Evolutionary conservation across 257 asterid genomes (phyloP), one percentile per base, ranked within the genome.

Genomic region (Solanum ossicruentum): DNA sequence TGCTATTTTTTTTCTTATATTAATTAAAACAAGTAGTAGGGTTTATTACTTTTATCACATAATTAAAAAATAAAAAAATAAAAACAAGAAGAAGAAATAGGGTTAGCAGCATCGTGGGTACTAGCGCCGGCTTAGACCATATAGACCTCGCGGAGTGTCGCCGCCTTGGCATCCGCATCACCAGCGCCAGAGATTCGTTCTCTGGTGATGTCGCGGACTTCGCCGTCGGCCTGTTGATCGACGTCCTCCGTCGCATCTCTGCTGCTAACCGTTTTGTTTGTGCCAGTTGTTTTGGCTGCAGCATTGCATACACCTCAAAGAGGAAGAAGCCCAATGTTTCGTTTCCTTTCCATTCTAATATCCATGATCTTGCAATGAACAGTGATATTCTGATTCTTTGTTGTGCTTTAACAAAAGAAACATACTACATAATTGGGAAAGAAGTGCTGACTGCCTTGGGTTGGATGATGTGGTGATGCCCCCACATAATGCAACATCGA

Each of bases 381-480:
- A 83, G 85, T 18, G 94, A 93, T 7, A 57, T 93, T 61, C 80
- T 94, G 71, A 63, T 94, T 23, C 77, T 91, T 0, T 88, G 95
- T 26, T 93, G 97, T 36, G 85, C 96, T 1, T 84, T 88, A 83
- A 91, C 94, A 21, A 58, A 73, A 0, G 92, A 94, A 87, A 95
- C 98, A 0, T 77, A 84, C 87, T 95, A 84, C 84, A 78, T 94
- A 2, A 86, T 95, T 12, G n/a, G 90, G 89, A 86, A 80, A 84
- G 89, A 88, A 9, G 93, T 92, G 4, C 55, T 93, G 93, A 47
- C n/a, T 12, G 90, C 91, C 2, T 88, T 20, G 65, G 23, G 11
- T 66, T 94, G 97, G 96, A 94, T 36, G 92, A 91, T 21, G 96
- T 93, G 28, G 97, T 94, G 63, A 43, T 93, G 88, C 92, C 98